Evolutionary conservation across 345 rosid genomes (phyloP).

Genomic region (Sonneratia caseolaris): DNA sequence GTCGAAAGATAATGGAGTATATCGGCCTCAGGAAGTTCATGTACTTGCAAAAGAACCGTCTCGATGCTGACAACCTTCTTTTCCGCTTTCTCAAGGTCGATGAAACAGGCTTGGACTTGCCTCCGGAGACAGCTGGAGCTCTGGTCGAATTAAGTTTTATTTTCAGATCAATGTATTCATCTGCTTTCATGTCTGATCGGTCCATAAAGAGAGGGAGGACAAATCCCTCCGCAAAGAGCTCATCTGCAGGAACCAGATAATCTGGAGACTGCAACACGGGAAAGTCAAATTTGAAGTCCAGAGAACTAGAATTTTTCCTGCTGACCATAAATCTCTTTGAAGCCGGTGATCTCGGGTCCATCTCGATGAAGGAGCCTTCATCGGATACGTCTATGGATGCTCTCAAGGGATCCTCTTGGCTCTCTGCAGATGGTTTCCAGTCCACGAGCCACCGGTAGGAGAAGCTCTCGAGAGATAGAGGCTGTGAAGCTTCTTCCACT

Average conservation of each 20-base stretch:
- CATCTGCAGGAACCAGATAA: slow-evolving; percentile 68
- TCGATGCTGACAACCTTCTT: slow-evolving; percentile 46
- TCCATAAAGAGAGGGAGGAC: slow-evolving; percentile 48
- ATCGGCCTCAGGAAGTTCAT: slow-evolving; percentile 34
- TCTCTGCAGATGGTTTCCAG: slow-evolving; percentile 46
- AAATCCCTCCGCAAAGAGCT: slow-evolving; percentile 75
- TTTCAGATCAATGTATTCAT: slow-evolving; percentile 17
- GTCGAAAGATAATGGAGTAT: slow-evolving; percentile 5
- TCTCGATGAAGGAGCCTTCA: slow-evolving; percentile 75
- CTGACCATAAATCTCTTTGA: slow-evolving; percentile 76
- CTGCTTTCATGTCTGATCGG: slow-evolving; percentile 26
- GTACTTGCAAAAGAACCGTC: slow-evolving; percentile 47
- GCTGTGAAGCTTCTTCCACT: slow-evolving; percentile 51
- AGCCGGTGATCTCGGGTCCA: slow-evolving; percentile 97
- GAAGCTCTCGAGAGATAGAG: slow-evolving; percentile 84
- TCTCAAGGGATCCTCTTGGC: slow-evolving; percentile 34
- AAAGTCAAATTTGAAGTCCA: slow-evolving; percentile 76
- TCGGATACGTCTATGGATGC: slow-evolving; percentile 52
- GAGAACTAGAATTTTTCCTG: slow-evolving; percentile 20
- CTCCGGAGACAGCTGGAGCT: slow-evolving; percentile 19
- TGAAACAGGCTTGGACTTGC: slow-evolving; percentile 7
- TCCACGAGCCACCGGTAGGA: slow-evolving; percentile 90
- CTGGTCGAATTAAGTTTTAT: slow-evolving; percentile 15
- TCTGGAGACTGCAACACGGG: slow-evolving; percentile 38
- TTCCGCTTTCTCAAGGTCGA: slow-evolving; percentile 29